Evolutionary conservation across 2,329 filamentous ascomycete species (phyloP).

Genomic region (Emericellopsis atlantica): DNA sequence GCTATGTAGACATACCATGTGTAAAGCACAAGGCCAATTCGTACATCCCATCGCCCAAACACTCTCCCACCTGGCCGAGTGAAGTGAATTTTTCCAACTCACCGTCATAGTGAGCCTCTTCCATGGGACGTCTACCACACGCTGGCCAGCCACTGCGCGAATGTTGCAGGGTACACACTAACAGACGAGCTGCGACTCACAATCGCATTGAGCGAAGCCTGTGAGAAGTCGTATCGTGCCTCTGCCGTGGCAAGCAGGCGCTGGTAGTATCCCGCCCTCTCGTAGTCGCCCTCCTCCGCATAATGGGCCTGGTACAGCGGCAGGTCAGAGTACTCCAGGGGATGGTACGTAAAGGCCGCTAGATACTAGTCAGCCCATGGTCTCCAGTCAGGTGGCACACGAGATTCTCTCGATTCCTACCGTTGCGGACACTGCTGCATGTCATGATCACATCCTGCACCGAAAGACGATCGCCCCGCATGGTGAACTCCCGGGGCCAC

Average conservation of each 20-base stretch:
- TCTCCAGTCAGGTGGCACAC: not conserved
- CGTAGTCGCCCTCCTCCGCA: slow-evolving; percentile 32
- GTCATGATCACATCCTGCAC: slow-evolving; percentile 44
- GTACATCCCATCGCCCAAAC: not conserved
- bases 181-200: slow-evolving; percentile 22
- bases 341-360: slow-evolving; percentile 26
- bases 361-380: not conserved
- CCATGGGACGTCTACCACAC: slow-evolving; percentile 4
- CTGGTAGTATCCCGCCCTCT: slow-evolving; percentile 40
- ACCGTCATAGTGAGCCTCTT: not conserved
- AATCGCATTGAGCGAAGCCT: slow-evolving; percentile 45
- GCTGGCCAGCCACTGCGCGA: slow-evolving; percentile 38
- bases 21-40: not conserved
- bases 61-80: not conserved
- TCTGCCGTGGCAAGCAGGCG: slow-evolving; percentile 56
- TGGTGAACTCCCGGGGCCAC: slow-evolving; percentile 58
- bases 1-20: not conserved
- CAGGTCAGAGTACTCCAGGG: slow-evolving; percentile 25
- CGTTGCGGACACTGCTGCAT: slow-evolving; percentile 34
- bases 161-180: slow-evolving; percentile 32
- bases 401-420: slow-evolving; percentile 16
- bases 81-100: not conserved
- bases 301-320: slow-evolving; percentile 25
- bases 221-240: slow-evolving; percentile 52
- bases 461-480: slow-evolving; percentile 54